Base-by-base conservation (phyloP, 441 rosid genomes). In the Gossypium gossypioides region DNA sequence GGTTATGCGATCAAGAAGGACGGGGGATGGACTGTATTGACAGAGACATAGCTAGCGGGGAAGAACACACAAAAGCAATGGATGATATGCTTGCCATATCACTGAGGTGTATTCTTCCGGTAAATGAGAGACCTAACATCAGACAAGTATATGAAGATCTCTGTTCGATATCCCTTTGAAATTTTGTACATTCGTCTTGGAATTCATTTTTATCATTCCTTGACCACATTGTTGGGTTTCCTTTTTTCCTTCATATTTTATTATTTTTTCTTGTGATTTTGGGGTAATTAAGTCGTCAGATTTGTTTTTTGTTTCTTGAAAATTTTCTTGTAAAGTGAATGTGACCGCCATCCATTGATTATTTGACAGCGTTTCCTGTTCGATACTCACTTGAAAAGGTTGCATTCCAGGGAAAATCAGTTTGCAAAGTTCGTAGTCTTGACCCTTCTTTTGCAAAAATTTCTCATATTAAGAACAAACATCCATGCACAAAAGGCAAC, bases 11-110 rank as follows among this genome's bases (percentile, higher is more conserved):
- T 74, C 85, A 87, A 77, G 98, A 91, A 85, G 98, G 98, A 29
- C 82, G 98, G 60, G 87, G 90, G 73, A 84, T 86, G 96, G 97
- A 94, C 72, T 94, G 98, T 60, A 82, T 94, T 3, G 98, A 93
- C 81, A 82, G 96, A 71, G 98, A 91, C 79, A 88, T 90, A 48
- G 89, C 89, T 0, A 86, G 88, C 2, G 96, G 91, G 68, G 98
- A 91, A 84, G 96, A 90, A 76, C 85, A 87, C 65, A 72, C 88
- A 3, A 84, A 84, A 78, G 92, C 91, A n/a, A 91, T 94, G 98
- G 93, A 91, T 7, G 96, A 94, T 79, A 77, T 91, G 85, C 95
- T 94, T 18, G 87, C 81, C 8, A 72, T 89, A 74, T 89, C 98
- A n/a, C 83, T 94, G 63, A 75, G 84, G 88, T 91, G 97, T 76